Base-by-base conservation (phyloP, 2,329 filamentous ascomycete genomes). In the Clarireedia hainanense region DNA sequence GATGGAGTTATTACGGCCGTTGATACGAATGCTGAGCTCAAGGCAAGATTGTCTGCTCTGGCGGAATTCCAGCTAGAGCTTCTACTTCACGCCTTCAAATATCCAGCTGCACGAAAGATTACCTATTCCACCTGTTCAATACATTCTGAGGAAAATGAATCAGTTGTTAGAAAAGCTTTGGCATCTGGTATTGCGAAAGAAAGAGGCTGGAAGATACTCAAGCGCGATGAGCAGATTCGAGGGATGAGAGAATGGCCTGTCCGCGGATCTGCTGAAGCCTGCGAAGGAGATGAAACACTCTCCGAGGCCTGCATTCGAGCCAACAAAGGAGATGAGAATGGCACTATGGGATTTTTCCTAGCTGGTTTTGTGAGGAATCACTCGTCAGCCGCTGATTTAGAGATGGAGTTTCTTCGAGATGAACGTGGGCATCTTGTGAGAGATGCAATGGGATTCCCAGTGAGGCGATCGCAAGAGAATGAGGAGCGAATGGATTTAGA, bases 121-220 rank as follows among this genome's bases (percentile, higher is more conserved):
- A 91, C 89, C 0, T 99, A 97, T 69, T 96, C 91, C 36, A 97
- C 94, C 0, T 99, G 94, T 69, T 97, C 92, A 0, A 75, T 96
- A 2, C 86, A 97, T 68, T 80, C 82, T 0, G 81, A 88, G 61
- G 94, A 99, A 70, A 97, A 99, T 65, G 94, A 99, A 71, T 73
- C 79, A 1, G 91, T 97, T 0, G 90, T 96, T 0, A 72, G 85
- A 55, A 78, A 80, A 47, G 87, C 89, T 1, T 74, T 97, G 39
- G 69, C 71, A 6, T 92, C 89, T 0, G 74, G 81, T 0, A 70
- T 88, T 10, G 91, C 89, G 0, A 76, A 73, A 60, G 68, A 76
- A 57, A 73, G 79, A 27, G 89, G 89, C 0, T 99, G 94, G 94
- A 79, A 80, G 36, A 78, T 96, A n/a, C 69, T 95, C 62, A 74